Evolutionary conservation across 768 basidiomycete species (phyloP).

Genomic region (Leccinellum luteum): DNA sequence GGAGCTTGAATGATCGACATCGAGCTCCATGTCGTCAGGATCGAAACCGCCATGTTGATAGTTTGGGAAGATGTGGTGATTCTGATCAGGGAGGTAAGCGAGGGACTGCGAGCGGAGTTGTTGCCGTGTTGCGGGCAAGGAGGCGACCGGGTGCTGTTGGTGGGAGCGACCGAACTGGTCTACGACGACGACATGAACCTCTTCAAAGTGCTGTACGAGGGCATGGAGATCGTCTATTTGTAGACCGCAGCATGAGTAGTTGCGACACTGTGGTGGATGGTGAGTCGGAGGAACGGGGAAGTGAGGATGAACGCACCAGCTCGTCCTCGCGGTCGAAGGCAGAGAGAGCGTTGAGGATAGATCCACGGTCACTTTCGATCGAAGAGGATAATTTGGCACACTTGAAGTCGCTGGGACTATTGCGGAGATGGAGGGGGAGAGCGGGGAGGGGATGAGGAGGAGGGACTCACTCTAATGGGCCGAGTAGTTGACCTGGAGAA

Average conservation of each 20-base stretch:
- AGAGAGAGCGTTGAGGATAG: conserved; percentile 63
- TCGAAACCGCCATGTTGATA: conserved; percentile 51
- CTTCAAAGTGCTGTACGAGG: conserved; percentile 90
- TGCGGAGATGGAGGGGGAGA: neutral
- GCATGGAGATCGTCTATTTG: conserved; percentile 75
- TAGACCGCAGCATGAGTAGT: conserved; percentile 89
- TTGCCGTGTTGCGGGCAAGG: conserved; percentile 35
- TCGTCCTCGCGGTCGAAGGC: conserved; percentile 71
- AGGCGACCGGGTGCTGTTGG: conserved; percentile 21
- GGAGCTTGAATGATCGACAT: conserved; percentile 56
- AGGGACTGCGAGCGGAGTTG: conserved; percentile 33
- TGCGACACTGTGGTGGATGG: conserved; percentile 54
- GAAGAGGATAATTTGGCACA: conserved; percentile 49
- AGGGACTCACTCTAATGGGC: conserved; percentile 60
- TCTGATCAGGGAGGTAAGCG: conserved; percentile 27
- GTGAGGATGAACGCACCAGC: conserved; percentile 46
- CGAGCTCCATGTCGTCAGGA: conserved; percentile 81
- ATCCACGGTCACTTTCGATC: conserved; percentile 57
- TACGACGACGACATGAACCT: conserved; percentile 79
- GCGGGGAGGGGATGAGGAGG: neutral
- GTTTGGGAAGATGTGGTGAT: conserved; percentile 26
- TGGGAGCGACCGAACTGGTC: conserved; percentile 41
- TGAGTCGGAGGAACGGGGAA: neutral
- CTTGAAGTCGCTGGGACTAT: conserved; percentile 46
- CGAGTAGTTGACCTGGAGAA: conserved; percentile 59